These are phyloP conservation scores for Dendrobium officinale DNA, from an alignment of 106 monocot genomes.

Conservation along the genomic window DNA sequence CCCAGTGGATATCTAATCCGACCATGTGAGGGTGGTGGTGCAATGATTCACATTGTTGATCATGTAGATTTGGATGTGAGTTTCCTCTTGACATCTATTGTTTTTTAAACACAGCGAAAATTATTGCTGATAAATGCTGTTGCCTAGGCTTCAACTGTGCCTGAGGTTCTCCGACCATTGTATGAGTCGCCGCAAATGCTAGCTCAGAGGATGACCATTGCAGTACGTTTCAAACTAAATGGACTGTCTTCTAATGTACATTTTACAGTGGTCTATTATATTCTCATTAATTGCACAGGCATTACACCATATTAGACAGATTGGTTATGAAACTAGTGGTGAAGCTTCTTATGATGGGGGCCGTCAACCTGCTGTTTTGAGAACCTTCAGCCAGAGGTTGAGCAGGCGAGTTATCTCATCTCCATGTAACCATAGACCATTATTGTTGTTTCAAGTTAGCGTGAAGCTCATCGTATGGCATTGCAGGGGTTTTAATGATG, in stretches of 20 bases:
- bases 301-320: slow-evolving; percentile 74
- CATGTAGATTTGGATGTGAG: slow-evolving; percentile 92
- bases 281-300: slow-evolving; percentile 34
- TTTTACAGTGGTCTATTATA: not conserved
- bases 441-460: not conserved
- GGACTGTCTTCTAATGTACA: not conserved
- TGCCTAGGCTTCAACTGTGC: slow-evolving; percentile 79
- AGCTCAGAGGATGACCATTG: slow-evolving; percentile 90
- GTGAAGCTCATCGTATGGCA: not conserved
- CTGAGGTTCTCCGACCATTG: slow-evolving; percentile 83
- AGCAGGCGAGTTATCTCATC: slow-evolving; percentile 43
- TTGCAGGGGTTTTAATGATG: slow-evolving; percentile 77
- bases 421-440: not conserved
- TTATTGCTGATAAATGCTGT: slow-evolving; percentile 4
- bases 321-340: slow-evolving; percentile 71
- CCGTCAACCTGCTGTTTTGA: slow-evolving; percentile 68
- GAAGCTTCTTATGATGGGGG: slow-evolving; percentile 61
- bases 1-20: slow-evolving; percentile 94
- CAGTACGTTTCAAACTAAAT: slow-evolving; percentile 39
- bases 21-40: slow-evolving; percentile 96
- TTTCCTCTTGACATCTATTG: not conserved
- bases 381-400: slow-evolving; percentile 78
- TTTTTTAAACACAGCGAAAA: not conserved
- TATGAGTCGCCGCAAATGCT: slow-evolving; percentile 88
- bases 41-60: slow-evolving; percentile 99